Evolutionary conservation across 768 basidiomycete genomes (phyloP).

Genomic region (Auricularia sp.): DNA sequence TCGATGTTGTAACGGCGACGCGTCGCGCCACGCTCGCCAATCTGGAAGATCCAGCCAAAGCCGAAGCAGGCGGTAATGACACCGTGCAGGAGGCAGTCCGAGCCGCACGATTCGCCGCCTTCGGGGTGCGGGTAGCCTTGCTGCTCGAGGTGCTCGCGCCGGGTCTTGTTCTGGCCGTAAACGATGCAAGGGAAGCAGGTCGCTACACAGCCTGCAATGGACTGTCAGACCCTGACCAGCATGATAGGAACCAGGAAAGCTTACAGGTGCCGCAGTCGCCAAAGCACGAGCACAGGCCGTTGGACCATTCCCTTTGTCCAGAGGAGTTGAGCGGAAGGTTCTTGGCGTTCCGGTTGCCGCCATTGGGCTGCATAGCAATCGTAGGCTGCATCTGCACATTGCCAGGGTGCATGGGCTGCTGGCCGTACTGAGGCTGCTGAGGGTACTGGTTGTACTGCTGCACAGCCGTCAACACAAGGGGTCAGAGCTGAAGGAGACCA

Average conservation of each 20-base stretch:
- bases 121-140: slow-evolving; percentile 30
- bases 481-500: not conserved
- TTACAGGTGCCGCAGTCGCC: slow-evolving; percentile 17
- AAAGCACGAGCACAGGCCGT: slow-evolving; percentile 17
- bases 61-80: slow-evolving; percentile 16
- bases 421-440: not conserved
- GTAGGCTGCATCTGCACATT: not conserved
- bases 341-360: slow-evolving; percentile 18
- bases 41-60: slow-evolving; percentile 31
- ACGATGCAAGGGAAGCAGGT: slow-evolving; percentile 34
- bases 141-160: slow-evolving; percentile 27
- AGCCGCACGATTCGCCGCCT: slow-evolving; percentile 23
- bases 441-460: not conserved
- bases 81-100: slow-evolving; percentile 30
- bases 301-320: slow-evolving; percentile 25
- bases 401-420: not conserved
- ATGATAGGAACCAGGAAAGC: slow-evolving; percentile 3
- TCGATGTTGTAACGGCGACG: slow-evolving; percentile 37
- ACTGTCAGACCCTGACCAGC: not conserved
- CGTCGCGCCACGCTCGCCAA: slow-evolving; percentile 27
- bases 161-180: slow-evolving; percentile 31
- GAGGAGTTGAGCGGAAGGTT: slow-evolving; percentile 15
- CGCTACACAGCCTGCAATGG: slow-evolving; percentile 23
- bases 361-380: slow-evolving; percentile 1
- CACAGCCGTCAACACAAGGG: not conserved